Percentiles rank a stretch among this genome's conserved stretches.
These are phyloP conservation scores for Dillenia turbinata DNA, from an alignment of 164 flowering plant genomes.

Conservation along the genomic window DNA sequence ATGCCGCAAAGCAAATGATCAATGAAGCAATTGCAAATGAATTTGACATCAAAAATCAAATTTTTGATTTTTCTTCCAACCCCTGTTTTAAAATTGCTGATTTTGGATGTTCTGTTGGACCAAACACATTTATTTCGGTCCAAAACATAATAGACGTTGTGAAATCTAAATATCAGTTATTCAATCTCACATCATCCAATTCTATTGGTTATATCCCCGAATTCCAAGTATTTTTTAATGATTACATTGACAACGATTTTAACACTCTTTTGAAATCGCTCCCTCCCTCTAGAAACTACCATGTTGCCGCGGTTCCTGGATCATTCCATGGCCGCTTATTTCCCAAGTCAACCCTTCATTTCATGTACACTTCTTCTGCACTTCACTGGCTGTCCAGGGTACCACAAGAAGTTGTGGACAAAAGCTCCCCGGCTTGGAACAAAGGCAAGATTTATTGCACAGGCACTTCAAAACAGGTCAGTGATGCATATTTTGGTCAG, in stretches of 20 bases:
- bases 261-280: slow-evolving; percentile 18
- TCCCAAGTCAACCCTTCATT: not conserved
- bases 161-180: too few species aligned
- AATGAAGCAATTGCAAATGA: too few species aligned
- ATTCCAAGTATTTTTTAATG: slow-evolving; percentile 21
- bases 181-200: too few species aligned
- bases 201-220: not conserved
- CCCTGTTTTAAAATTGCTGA: too few species aligned
- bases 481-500: not conserved
- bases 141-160: too few species aligned
- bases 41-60: too few species aligned
- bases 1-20: too few species aligned
- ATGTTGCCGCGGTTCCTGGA: too few species aligned
- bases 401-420: not conserved
- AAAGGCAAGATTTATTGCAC: not conserved
- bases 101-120: too few species aligned
- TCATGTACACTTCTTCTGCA: not conserved
- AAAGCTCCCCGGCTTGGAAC: slow-evolving; percentile 1
- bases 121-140: too few species aligned
- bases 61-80: too few species aligned
- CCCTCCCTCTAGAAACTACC: slow-evolving; percentile 13
- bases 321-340: not conserved
- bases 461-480: not conserved
- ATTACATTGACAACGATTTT: slow-evolving; percentile 18
- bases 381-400: not conserved